These are phyloP conservation scores for Phoma herbarum DNA, from an alignment of 2,329 filamentous ascomycete species.

Conservation along the genomic window DNA sequence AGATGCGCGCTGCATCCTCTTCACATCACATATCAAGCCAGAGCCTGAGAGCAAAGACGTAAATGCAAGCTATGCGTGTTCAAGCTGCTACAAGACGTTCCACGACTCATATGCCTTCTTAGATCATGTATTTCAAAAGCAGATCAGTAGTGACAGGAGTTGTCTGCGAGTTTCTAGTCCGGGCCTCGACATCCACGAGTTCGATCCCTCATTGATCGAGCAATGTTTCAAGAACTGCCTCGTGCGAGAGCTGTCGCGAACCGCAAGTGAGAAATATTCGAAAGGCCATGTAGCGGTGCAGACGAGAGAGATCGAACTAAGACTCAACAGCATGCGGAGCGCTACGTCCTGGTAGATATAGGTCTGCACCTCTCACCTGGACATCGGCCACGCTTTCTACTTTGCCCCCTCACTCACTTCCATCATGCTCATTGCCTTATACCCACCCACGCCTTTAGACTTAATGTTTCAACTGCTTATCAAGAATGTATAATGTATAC, in stretches of 20 bases:
- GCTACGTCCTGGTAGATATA: slow-evolving; percentile 14
- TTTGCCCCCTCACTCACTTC: background rate
- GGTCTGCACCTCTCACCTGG: background rate
- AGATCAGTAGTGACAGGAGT: slow-evolving; percentile 44
- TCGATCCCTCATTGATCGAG: slow-evolving; percentile 39
- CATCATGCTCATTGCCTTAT: slow-evolving; percentile 6
- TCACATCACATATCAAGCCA: slow-evolving; percentile 36
- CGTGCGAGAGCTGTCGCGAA: slow-evolving; percentile 41
- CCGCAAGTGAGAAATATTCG: slow-evolving; percentile 19
- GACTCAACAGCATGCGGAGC: slow-evolving; percentile 13
- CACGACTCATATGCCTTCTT: slow-evolving; percentile 49
- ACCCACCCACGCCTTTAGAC: slow-evolving; percentile 14
- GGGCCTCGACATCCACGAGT: slow-evolving; percentile 27
- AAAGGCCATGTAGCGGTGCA: slow-evolving; percentile 28
- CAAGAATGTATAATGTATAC: slow-evolving; percentile 4
- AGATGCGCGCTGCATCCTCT: slow-evolving; percentile 42
- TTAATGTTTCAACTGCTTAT: slow-evolving; percentile 7
- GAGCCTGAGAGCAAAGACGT: slow-evolving; percentile 10
- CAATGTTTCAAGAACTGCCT: slow-evolving; percentile 47
- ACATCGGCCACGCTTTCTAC: background rate
- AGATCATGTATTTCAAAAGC: slow-evolving; percentile 47
- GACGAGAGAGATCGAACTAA: slow-evolving; percentile 22
- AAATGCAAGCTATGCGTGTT: slow-evolving; percentile 44
- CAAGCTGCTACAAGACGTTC: slow-evolving; percentile 48
- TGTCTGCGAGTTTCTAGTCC: slow-evolving; percentile 38